A percentile compares a stretch with the other conserved stretches of the same genome.
phyloP scores from a whole-genome alignment of 1,284 basidiomycete genomes.

The Stygiomarasmius scandens region DNA sequence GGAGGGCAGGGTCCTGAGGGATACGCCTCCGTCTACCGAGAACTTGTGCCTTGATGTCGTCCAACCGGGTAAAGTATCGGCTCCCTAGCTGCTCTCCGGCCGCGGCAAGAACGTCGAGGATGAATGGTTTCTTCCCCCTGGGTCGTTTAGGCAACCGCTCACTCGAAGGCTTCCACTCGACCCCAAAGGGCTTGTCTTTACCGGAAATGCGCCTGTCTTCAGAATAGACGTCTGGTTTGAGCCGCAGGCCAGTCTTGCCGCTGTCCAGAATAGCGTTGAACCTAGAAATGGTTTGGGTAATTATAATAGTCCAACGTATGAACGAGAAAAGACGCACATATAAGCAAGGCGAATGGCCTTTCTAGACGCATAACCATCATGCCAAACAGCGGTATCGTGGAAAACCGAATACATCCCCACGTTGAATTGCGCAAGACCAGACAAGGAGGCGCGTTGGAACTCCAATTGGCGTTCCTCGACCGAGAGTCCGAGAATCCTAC shows the following conservation, averaged over 20 bases:
- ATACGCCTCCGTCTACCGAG: constrained; percentile 26
- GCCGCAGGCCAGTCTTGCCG: constrained; percentile 53
- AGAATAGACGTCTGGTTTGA: constrained; percentile 39
- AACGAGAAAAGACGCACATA: constrained; percentile 48
- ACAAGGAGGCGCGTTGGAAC: constrained; percentile 51
- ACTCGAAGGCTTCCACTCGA: background rate
- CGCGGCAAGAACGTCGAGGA: background rate
- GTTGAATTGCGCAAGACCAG: constrained; percentile 50
- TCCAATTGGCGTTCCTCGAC: constrained; percentile 34
- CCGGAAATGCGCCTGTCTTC: background rate
- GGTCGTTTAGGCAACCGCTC: background rate
- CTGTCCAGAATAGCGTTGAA: constrained; percentile 60
- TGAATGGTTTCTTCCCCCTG: background rate
- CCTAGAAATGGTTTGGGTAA: constrained; percentile 37
- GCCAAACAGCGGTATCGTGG: constrained; percentile 59
- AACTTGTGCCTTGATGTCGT: constrained; percentile 9
- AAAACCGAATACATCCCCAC: constrained; percentile 64
- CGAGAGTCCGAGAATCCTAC: constrained; percentile 23
- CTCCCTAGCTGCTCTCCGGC: background rate
- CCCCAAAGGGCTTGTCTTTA: background rate
- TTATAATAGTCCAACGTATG: background rate
- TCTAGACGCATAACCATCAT: constrained; percentile 48
- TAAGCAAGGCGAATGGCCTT: constrained; percentile 58
- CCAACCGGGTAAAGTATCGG: constrained; percentile 21
- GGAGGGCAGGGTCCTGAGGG: constrained; percentile 27